Conservation (phyloP, 306 rosid species). For the Nissolia schottii region DNA sequence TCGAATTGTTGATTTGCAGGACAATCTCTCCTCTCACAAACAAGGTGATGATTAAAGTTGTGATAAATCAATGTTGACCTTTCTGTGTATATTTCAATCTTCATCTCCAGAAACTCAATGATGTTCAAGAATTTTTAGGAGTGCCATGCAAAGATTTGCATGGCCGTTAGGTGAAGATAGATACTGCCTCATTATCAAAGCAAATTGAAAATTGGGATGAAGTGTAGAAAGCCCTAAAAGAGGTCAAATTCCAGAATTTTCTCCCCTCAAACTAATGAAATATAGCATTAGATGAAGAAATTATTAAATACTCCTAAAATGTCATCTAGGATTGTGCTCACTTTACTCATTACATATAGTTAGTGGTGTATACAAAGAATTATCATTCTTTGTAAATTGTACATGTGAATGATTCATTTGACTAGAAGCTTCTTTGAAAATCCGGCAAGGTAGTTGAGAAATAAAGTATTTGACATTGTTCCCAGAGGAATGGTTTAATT, state of each 20-base stretch:
- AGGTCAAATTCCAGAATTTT: constrained; percentile 37
- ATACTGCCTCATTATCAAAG: constrained; percentile 38
- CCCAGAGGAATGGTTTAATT: not conserved
- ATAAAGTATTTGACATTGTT: too few species aligned
- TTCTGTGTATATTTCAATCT: not conserved
- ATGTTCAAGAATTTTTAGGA: constrained; percentile 52
- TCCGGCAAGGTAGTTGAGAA: too few species aligned
- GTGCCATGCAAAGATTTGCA: constrained; percentile 42
- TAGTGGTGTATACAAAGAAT: not conserved
- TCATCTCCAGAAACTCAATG: constrained; percentile 42
- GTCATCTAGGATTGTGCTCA: too few species aligned
- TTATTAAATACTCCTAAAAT: too few species aligned
- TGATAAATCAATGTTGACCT: not conserved
- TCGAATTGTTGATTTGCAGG: too few species aligned
- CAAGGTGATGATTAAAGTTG: too few species aligned
- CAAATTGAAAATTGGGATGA: constrained; percentile 63
- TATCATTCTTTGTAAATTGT: not conserved
- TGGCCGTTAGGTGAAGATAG: constrained; percentile 54
- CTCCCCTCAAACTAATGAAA: constrained; percentile 28
- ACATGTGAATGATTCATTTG: not conserved
- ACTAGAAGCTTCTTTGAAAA: not conserved
- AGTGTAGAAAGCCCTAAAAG: constrained; percentile 32
- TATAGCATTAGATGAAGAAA: too few species aligned
- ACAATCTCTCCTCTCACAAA: too few species aligned
- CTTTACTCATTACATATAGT: too few species aligned